Percentiles rank a stretch among this genome's conserved stretches.
These are phyloP conservation scores for Calocybe cyanea DNA, from an alignment of 768 basidiomycete genomes.

Conservation along the genomic window DNA sequence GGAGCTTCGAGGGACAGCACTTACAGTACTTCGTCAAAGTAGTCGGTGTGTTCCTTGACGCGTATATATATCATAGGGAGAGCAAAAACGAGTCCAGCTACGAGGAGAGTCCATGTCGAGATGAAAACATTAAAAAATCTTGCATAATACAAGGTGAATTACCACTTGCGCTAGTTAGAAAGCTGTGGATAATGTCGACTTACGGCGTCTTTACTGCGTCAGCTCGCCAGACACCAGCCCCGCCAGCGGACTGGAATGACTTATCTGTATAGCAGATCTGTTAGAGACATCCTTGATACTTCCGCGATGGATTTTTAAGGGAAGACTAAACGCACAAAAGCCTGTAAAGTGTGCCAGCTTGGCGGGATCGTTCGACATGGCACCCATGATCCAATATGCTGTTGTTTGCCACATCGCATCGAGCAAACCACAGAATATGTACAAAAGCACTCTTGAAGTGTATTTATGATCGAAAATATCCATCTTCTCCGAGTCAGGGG, in stretches of 20 bases:
- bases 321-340: constrained; percentile 56
- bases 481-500: constrained; percentile 40
- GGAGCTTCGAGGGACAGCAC: constrained; percentile 14
- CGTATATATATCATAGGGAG: constrained; percentile 73
- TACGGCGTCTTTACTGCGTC: constrained; percentile 54
- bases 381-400: constrained; percentile 80
- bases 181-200: neutral
- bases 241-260: constrained; percentile 73
- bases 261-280: constrained; percentile 44
- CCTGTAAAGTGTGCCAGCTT: constrained; percentile 80
- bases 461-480: constrained; percentile 59
- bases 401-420: constrained; percentile 87
- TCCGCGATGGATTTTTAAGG: neutral
- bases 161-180: neutral
- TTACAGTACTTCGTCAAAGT: constrained; percentile 51
- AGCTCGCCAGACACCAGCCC: constrained; percentile 67
- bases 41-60: constrained; percentile 56
- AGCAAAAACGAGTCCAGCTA: constrained; percentile 60
- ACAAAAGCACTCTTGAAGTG: constrained; percentile 53
- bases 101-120: constrained; percentile 71
- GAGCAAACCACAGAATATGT: constrained; percentile 69
- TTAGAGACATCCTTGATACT: neutral
- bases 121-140: constrained; percentile 70
- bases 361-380: constrained; percentile 78
- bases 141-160: neutral